These are phyloP conservation scores for Pyrenophora tritici-repentis DNA, from an alignment of 2,329 filamentous ascomycete species.

Conservation along the genomic window DNA sequence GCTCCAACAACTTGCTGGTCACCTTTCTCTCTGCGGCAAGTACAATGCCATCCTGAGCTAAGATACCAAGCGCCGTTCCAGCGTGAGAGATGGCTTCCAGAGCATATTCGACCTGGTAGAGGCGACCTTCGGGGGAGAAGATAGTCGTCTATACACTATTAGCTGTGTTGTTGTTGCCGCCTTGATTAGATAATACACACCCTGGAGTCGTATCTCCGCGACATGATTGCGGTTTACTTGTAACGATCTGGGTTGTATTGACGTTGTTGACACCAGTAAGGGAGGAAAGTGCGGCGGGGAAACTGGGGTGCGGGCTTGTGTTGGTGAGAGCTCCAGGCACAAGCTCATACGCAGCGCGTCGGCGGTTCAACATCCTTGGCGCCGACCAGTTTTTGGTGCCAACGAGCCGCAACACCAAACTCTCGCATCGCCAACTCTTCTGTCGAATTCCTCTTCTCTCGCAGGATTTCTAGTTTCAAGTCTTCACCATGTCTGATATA, in stretches of 20 bases:
- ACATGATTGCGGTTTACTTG: conserved; percentile 65
- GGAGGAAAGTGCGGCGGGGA: conserved; percentile 26
- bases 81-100: conserved; percentile 98
- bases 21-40: conserved; percentile 98
- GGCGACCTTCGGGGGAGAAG: conserved; percentile 97
- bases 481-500: conserved; percentile 33
- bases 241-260: conserved; percentile 1
- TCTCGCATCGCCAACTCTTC: not conserved
- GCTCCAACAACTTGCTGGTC: conserved; percentile 97
- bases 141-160: conserved; percentile 79
- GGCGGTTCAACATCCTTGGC: conserved; percentile 33
- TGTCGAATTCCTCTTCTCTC: not conserved
- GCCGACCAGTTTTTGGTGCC: conserved; percentile 38
- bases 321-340: conserved; percentile 46
- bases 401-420: conserved; percentile 22
- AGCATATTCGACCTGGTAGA: conserved; percentile 99
- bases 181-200: conserved; percentile 59
- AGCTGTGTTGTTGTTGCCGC: conserved; percentile 21
- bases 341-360: conserved; percentile 42
- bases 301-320: conserved; percentile 31
- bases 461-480: not conserved
- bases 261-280: conserved; percentile 13
- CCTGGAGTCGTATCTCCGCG: conserved; percentile 95
- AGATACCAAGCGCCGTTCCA: conserved; percentile 92
- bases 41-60: conserved; percentile 98